Evolutionary conservation across 2,329 filamentous ascomycete genomes (phyloP).

Genomic region (Scedosporium boydii): DNA sequence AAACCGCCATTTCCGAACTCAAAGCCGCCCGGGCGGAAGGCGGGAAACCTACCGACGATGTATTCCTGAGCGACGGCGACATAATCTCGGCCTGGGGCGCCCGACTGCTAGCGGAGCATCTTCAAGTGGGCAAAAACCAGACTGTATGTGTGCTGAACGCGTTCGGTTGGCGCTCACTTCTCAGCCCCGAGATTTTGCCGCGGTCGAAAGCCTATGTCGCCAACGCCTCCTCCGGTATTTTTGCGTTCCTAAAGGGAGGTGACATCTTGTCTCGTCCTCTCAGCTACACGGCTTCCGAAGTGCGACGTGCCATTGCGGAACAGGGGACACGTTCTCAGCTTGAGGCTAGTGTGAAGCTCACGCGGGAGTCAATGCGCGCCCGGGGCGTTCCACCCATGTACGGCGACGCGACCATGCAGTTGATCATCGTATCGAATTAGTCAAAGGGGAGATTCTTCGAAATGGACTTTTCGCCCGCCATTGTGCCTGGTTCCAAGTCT

Average conservation of each 20-base stretch:
- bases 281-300: conserved; percentile 17
- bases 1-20: conserved; percentile 14
- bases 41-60: conserved; percentile 13
- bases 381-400: conserved; percentile 16
- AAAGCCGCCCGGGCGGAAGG: not conserved
- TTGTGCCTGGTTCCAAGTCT: conserved; percentile 9
- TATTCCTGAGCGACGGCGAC: conserved; percentile 37
- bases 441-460: conserved; percentile 23
- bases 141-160: conserved; percentile 17
- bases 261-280: conserved; percentile 15
- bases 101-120: conserved; percentile 13
- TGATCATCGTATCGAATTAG: conserved; percentile 30
- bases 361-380: conserved; percentile 11
- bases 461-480: conserved; percentile 25
- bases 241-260: conserved; percentile 13
- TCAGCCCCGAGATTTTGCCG: conserved; percentile 7
- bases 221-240: conserved; percentile 16
- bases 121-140: conserved; percentile 14
- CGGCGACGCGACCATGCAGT: conserved; percentile 19
- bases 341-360: conserved; percentile 16
- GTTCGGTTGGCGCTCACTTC: conserved; percentile 15
- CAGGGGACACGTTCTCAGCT: conserved; percentile 25
- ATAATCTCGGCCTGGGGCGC: conserved; percentile 32
- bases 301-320: conserved; percentile 22
- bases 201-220: conserved; percentile 16